Evolutionary conservation across 139 green algal genomes (phyloP).

Genomic region (Coccomyxa sp.): DNA sequence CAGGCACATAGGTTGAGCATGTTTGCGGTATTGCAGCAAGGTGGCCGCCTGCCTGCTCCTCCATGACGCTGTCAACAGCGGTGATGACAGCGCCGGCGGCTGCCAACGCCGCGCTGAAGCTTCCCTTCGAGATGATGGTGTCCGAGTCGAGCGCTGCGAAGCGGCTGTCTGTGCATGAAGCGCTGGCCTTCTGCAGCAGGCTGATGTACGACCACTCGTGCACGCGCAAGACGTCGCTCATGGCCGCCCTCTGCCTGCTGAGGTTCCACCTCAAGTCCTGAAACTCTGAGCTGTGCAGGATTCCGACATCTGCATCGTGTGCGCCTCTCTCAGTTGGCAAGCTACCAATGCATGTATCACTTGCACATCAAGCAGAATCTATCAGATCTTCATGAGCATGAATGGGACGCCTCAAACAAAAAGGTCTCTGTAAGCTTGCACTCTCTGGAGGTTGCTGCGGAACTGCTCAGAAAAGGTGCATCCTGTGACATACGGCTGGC

Average conservation of each 20-base stretch:
- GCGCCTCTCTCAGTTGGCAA: neutral
- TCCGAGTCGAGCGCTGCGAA: slow-evolving; percentile 76
- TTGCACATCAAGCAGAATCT: neutral
- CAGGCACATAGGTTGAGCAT: no score
- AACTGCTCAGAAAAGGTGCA: no score
- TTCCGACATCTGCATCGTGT: slow-evolving; percentile 31
- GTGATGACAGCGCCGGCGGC: slow-evolving; percentile 66
- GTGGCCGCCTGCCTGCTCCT: slow-evolving; percentile 11
- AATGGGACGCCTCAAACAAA: neutral
- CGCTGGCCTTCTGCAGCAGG: slow-evolving; percentile 39
- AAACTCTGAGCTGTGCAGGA: slow-evolving; percentile 58
- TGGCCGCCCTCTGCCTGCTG: slow-evolving; percentile 12
- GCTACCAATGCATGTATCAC: neutral
- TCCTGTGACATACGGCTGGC: neutral
- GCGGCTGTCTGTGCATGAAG: neutral
- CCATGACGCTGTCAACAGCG: slow-evolving; percentile 69
- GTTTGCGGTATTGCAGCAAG: neutral
- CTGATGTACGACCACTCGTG: slow-evolving; percentile 87
- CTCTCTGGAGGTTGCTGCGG: no score
- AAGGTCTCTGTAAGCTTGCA: neutral
- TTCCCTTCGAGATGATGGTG: slow-evolving; percentile 70
- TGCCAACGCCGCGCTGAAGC: slow-evolving; percentile 66
- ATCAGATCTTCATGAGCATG: neutral
- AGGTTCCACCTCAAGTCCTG: slow-evolving; percentile 45
- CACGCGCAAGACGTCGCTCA: slow-evolving; percentile 75